Base-by-base conservation (phyloP, 768 basidiomycete genomes). In the Ephemerocybe angulata region DNA sequence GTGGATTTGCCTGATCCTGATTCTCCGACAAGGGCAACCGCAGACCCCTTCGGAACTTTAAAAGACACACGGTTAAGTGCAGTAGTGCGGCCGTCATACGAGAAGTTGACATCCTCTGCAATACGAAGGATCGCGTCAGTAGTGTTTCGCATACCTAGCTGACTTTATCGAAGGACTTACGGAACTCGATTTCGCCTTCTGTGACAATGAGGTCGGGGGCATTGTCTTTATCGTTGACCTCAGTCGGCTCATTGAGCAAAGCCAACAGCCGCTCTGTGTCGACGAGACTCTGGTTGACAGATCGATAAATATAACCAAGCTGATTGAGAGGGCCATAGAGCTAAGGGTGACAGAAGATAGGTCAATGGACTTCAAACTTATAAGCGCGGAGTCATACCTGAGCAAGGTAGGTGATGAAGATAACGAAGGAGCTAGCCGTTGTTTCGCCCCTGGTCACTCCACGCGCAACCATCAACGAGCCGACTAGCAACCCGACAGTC, bases 1-100 rank as follows among this genome's bases (percentile, higher is more conserved):
- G 92, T 90, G 10, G 87, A 89, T 69, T 93, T 95, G 12, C 92
- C 87, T 2, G 87, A 76, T 1, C 90, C 91, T 2, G 86, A 85
- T 64, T 88, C 86, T 21, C 88, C 93, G 13, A 98, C 92, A 21
- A 98, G 80, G 0, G 95, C 96, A 19, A 97, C 93, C 13, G 90
- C 87, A 4, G 86, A 83, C 4, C 90, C 89, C 64, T 88, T 90
- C 0, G 90, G 89, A 19, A 98, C 86, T 62, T 83, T 88, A 79
- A 98, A 98, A 1, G 87, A 90, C 35, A 98, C 81, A 28, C 83
- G 82, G 56, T 85, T 80, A 15, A 98, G 76, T 0, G 88, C 88
- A 57, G 78, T 81, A 15, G 76, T 78, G 22, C 87, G 81, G 3
- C 78, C 78, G 61, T 90, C 88, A 68, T 97, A 96, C 3, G 89